These are phyloP conservation scores for Populus tremula DNA, from an alignment of 345 rosid genomes.

Conservation along the genomic window DNA sequence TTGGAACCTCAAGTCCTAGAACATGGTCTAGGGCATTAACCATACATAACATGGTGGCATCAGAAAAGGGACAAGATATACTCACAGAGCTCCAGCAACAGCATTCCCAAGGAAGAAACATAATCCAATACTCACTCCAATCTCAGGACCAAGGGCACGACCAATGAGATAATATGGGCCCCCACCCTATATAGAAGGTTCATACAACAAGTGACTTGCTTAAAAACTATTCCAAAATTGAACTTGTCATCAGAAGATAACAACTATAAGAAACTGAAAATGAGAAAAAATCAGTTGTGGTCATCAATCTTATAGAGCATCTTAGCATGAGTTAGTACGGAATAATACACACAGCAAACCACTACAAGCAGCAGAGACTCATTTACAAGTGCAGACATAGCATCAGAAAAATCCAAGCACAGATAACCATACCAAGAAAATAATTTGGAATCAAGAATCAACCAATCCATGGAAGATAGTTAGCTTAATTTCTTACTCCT, in stretches of 20 bases:
- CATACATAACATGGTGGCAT: conserved; percentile 2
- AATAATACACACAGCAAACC: not conserved
- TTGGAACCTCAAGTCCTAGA: not conserved
- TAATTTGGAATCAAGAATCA: not conserved
- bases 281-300: not conserved
- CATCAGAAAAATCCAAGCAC: not conserved
- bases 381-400: not conserved
- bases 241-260: not conserved
- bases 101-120: conserved; percentile 99
- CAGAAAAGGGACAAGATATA: conserved; percentile 22
- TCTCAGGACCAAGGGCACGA: conserved; percentile 99
- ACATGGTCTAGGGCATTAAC: conserved; percentile 6
- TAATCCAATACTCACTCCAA: conserved; percentile 98
- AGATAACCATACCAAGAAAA: not conserved
- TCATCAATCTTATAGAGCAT: not conserved
- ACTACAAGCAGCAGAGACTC: not conserved
- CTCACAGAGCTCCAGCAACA: conserved; percentile 99
- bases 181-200: conserved; percentile 61
- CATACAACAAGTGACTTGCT: conserved; percentile 12
- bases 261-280: not conserved
- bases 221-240: conserved; percentile 7
- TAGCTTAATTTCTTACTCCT: not conserved
- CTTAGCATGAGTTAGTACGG: not conserved
- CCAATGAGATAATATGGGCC: conserved; percentile 99
- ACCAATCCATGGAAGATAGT: not conserved